These are phyloP conservation scores for Globisporangium emineosum DNA, from an alignment of 352 stramenopile genomes.

Conservation along the genomic window DNA sequence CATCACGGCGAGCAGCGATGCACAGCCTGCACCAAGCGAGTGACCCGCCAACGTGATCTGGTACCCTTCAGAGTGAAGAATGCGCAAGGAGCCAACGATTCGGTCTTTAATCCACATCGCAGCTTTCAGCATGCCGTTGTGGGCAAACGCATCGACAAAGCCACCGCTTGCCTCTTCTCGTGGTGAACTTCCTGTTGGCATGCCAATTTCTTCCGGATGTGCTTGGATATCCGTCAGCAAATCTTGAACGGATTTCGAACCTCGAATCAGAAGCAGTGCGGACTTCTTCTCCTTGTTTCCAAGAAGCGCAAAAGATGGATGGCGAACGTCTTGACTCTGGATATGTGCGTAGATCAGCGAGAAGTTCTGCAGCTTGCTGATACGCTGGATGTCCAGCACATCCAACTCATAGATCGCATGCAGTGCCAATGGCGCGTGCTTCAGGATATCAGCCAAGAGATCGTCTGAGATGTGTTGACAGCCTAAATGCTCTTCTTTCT, in stretches of 20 bases:
- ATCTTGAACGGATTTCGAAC: conserved; percentile 86
- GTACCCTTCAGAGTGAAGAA: conserved; percentile 75
- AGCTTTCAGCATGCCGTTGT: conserved; percentile 85
- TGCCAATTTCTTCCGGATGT: conserved; percentile 69
- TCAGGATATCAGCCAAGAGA: conserved; percentile 65
- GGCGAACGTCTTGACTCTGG: conserved; percentile 77
- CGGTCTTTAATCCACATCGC: conserved; percentile 87
- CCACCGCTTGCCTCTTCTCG: conserved; percentile 50
- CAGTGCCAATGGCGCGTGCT: conserved; percentile 72
- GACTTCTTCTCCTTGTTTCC: conserved; percentile 80
- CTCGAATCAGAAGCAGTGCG: conserved; percentile 73
- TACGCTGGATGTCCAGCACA: conserved; percentile 81
- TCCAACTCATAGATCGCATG: conserved; percentile 85
- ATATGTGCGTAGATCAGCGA: conserved; percentile 77
- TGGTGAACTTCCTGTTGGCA: conserved; percentile 32
- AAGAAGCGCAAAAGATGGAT: conserved; percentile 77
- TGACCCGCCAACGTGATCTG: conserved; percentile 80
- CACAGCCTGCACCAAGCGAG: conserved; percentile 76
- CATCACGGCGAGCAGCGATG: conserved; percentile 76
- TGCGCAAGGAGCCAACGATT: conserved; percentile 70
- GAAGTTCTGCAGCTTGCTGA: conserved; percentile 77
- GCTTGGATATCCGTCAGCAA: conserved; percentile 83
- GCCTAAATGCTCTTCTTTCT: conserved; percentile 53
- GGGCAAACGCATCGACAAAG: conserved; percentile 83
- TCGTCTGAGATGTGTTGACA: conserved; percentile 67